phyloP scores from a whole-genome alignment of 169 alveolate genomes.

The Plasmodium gaboni region DNA sequence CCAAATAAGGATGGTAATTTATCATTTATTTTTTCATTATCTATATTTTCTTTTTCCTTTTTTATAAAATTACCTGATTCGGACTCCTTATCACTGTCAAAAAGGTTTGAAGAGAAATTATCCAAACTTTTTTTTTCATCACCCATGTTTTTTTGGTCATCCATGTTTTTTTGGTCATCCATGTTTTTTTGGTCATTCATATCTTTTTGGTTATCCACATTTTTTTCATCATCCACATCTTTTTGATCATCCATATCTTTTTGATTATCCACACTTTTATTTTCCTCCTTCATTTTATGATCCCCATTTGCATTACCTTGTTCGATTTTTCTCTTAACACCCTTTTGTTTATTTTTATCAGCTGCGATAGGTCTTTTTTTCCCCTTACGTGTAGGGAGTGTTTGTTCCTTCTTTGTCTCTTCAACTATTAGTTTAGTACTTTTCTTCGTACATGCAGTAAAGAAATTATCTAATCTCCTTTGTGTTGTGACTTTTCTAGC shows the following conservation, averaged over 20 bases:
- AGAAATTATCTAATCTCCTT: conserved; percentile 71
- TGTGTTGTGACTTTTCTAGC: conserved; percentile 80
- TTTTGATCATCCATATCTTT: conserved; percentile 4
- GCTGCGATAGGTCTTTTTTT: conserved; percentile 10
- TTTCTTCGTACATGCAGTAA: conserved; percentile 66
- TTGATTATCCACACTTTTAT: conserved; percentile 20
- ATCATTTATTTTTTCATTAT: too few species aligned
- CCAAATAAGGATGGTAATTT: too few species aligned
- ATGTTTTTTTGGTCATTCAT: not conserved
- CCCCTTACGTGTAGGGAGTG: conserved; percentile 21
- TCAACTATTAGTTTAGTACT: conserved; percentile 69
- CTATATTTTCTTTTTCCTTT: conserved; percentile 3
- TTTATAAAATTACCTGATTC: conserved; percentile 71
- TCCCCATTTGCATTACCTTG: conserved; percentile 7
- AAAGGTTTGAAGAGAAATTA: conserved; percentile 21
- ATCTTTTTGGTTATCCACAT: not conserved
- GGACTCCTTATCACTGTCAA: conserved; percentile 35
- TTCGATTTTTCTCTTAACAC: not conserved
- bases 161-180: not conserved
- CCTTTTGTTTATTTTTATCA: not conserved
- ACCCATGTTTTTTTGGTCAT: too few species aligned
- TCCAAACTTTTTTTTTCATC: not conserved
- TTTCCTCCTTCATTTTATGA: conserved; percentile 21
- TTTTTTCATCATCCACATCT: not conserved
- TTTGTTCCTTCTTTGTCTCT: conserved; percentile 51